Evolutionary conservation across 164 flowering plant genomes (phyloP), one percentile per base, ranked within the genome.

Genomic region (Chloranthus sessilifolius): DNA sequence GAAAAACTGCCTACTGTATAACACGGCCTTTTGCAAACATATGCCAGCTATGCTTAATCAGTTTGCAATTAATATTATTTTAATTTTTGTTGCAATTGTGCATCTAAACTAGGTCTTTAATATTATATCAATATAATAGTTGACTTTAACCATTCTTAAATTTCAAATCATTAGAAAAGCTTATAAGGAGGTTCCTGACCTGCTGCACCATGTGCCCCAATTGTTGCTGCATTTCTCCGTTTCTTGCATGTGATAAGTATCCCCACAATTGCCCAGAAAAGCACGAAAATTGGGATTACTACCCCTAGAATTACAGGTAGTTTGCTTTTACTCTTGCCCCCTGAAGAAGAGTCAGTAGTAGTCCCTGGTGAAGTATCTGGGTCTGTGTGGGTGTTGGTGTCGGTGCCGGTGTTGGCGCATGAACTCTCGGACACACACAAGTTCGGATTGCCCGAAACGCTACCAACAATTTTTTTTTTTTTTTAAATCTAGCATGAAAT

Each of bases 381-480:
- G 7, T 2, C 8, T 3, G 48, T 5, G 7, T 17, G 5, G 5
- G 14, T 25, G 15, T 14, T 21, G 7, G 48, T 26, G 7, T 14
- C 33, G 7, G 48, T 26, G 7, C 2, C 8, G 5, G 48, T 5
- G 7, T 17, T 12, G 5, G 14, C 15, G 15, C 48, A 15, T 44
- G 29, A 21, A 7, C 15, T 44, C 8, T 31, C 52, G 17, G 37
- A 29, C 11, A 10, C 26, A 31, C 36, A 47, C 39, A 47, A 31
- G 7, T 29, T 47, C 11, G 52, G 52, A 47, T 47, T 47, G 37
- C 52, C 52, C 17, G 52, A 47, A 47, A 47, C 52, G n/a, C 52
- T 47, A 15, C n/a, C n/a, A n/a, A n/a, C n/a, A 33, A 14, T 33
- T 33, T 8, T 33, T 8, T n/a, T n/a, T n/a, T n/a, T n/a, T n/a